Base-by-base conservation (phyloP, 148 eudicot species). In the Persicaria maculosa region DNA sequence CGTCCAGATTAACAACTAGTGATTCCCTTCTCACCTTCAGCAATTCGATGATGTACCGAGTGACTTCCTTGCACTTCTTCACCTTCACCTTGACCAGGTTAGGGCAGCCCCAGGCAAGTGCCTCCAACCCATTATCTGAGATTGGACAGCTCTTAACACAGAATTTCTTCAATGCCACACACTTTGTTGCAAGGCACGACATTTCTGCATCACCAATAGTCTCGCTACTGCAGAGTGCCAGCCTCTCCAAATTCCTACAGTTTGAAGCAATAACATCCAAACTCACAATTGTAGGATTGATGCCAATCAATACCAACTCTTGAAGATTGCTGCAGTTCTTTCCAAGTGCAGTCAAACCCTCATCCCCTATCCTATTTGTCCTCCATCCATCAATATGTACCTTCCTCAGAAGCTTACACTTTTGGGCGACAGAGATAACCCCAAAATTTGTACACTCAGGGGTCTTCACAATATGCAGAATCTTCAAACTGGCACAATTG, bases 331-430 rank as follows among this genome's bases (percentile, higher is more conserved):
- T 79, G 43, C 90, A 85, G 45, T 87, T 59, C 54, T 62, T 68
- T 78, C 1, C 86, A 8, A 87, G 81, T 50, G 83, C 85, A 52
- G 81, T 74, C 22, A 87, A 76, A 1, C 90, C 90, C 17, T 83
- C 88, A 50, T 85, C 90, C 36, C 86, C 70, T 50, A 87, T 87
- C 61, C 90, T 74, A 80, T 87, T 87, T 0, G 90, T 82, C 52
- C 80, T 87, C 85, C 90, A 87, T 62, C 90, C 90, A 80, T 87
- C 90, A 70, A 85, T 87, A 70, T 87, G 88, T 50, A 87, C 76
- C 74, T 81, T 87, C 73, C 88, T 75, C 17, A 87, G 53, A 47
- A 85, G 75, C 82, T 78, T 87, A 72, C 90, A 87, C 17, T 78
- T 71, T 44, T 85, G 82, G 0, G 90, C 85, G 0, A 87, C 75